Base-by-base conservation (phyloP, 768 basidiomycete species). In the Asterophora lycoperdoides region DNA sequence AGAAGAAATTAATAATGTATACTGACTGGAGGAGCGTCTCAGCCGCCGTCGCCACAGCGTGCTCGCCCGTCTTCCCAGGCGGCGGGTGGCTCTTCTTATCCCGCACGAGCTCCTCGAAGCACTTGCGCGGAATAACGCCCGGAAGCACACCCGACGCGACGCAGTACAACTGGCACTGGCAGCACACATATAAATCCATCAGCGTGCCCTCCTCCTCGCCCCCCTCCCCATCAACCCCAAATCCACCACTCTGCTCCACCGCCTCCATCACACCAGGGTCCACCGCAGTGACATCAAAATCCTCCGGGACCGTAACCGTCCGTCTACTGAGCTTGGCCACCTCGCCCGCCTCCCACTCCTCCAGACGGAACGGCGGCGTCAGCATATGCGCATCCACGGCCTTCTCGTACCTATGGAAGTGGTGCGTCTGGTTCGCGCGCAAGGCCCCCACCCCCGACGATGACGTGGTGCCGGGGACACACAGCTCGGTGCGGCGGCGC, bases 161-260 rank as follows among this genome's bases (percentile, higher is more conserved):
- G 56, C 84, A 81, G 60, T 84, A 87, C 54, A 85, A 66, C 18
- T 82, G 83, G 64, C 90, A 93, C 60, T 90, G 89, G 59, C 90
- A 92, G 63, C 90, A 93, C 38, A 90, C 70, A 59, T 86, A 92
- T 23, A 91, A 72, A 63, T 92, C 88, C 35, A 92, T 68, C 23
- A 86, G 63, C 49, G 74, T 79, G 18, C 78, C 82, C 55, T 76
- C 73, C 32, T 70, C 69, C 19, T 74, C 76, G 23, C 76, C 73
- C 32, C 69, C 69, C 19, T 74, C 76, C n/a, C n/a, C n/a, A n/a
- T n/a, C n/a, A n/a, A 44, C 51, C 32, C 61, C 52, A 13, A 70
- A 66, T n/a, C 67, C 66, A 50, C 60, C 65, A 50, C 60, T 64
- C 41, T 62, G 68, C 14, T 67, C 68, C 45, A 63, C 49, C 17